Base-by-base conservation (phyloP, 2,329 filamentous ascomycete genomes). In the Exophiala bonariae region DNA sequence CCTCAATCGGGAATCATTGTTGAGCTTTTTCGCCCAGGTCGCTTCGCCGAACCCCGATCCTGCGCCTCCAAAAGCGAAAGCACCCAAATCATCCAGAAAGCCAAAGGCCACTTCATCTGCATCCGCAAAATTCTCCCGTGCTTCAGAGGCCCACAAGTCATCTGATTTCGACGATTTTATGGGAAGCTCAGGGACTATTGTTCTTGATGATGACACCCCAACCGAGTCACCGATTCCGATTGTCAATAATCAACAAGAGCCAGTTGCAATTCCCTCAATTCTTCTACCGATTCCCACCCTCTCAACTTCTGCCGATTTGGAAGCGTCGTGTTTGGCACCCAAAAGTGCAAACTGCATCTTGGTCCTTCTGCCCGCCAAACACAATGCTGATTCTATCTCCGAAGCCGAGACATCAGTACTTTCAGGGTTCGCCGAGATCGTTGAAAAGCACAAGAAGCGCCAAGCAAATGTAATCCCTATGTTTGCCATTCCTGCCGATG, bases 321-420 rank as follows among this genome's bases (percentile, higher is more conserved):
- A 80, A 50, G 74, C 83, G 47, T 76, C 84, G 52, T 97, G 92
- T 64, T 75, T 97, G 16, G 81, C 79, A 35, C 72, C 80, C 40
- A 89, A 88, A 67, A 86, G 89, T 4, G 81, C 83, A 60, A 95
- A 87, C 5, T 97, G 93, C 63, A 79, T 97, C 26, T 78, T 99
- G 18, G 86, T 84, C 2, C 77, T 95, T 37, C 76, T 87, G 2
- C 81, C 86, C 0, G 68, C 72, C 1, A 67, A 75, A 28, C 69
- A 72, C 22, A 75, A 77, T 13, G 65, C 77, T 9, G 70, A 77
- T 9, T 71, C 76, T n/a, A 61, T 69, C 7, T 58, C 70, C 16
- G 62, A 64, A 1, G 41, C 63, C 10, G 69, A 68, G 9, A 66
- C 68, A n/a, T 74, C 79, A 57, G 83, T 78, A 14, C 71, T 91